Conservation (phyloP, 2,329 filamentous ascomycete species). For the Aspergillus sp. region DNA sequence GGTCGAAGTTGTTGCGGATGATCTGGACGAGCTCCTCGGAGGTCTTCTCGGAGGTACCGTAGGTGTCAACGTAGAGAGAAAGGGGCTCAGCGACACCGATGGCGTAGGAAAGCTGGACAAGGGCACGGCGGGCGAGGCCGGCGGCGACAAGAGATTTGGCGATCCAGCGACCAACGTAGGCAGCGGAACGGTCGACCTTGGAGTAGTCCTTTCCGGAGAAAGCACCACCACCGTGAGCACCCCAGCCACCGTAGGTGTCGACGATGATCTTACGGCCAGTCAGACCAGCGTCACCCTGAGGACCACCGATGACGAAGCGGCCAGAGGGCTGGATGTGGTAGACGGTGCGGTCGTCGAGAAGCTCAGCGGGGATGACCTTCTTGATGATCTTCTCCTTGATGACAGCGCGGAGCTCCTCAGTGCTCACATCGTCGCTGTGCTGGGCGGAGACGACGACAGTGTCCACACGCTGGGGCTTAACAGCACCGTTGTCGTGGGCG, state of each 20-base stretch:
- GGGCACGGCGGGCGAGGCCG: constrained; percentile 84
- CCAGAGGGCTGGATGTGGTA: constrained; percentile 99
- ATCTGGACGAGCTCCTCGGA: constrained; percentile 95
- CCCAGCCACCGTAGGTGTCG: constrained; percentile 99
- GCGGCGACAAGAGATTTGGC: constrained; percentile 95
- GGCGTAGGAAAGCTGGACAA: constrained; percentile 98
- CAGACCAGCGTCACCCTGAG: constrained; percentile 97
- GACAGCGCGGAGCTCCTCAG: constrained; percentile 90
- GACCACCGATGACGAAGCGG: constrained; percentile 98
- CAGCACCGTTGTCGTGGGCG: constrained; percentile 89
- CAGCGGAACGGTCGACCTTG: constrained; percentile 98
- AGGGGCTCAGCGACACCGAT: constrained; percentile 98
- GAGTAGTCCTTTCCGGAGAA: constrained; percentile 99
- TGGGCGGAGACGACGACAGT: constrained; percentile 97
- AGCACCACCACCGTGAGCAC: constrained; percentile 98
- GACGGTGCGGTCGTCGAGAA: constrained; percentile 88
- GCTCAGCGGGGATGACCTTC: constrained; percentile 88
- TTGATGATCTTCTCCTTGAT: constrained; percentile 98
- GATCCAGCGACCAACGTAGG: constrained; percentile 97
- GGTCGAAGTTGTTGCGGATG: constrained; percentile 94
- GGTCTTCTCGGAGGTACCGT: constrained; percentile 88
- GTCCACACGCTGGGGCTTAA: constrained; percentile 89
- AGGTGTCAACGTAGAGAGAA: constrained; percentile 96
- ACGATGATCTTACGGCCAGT: constrained; percentile 99
- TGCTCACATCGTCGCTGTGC: constrained; percentile 85